Evolutionary conservation across 441 rosid species (phyloP), one percentile per base, ranked within the genome.

Genomic region (Gossypium trilobum): DNA sequence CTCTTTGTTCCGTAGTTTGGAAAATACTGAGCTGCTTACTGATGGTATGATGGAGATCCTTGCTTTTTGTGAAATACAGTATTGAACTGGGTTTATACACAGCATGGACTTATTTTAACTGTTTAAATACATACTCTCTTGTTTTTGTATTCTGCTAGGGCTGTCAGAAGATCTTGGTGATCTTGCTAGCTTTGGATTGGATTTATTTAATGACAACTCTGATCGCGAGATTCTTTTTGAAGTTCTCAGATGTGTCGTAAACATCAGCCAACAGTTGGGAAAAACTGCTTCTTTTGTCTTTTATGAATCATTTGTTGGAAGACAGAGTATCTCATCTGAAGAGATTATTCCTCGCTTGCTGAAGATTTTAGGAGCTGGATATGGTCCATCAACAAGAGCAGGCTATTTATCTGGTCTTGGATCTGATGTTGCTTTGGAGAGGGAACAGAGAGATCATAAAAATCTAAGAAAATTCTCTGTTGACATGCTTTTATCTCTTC

Each of bases 331-430:
- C 73, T 83, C 93, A 71, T 78, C 85, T 63, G 96, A 95, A 63
- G 99, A 95, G 68, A 79, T 90, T 78, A 83, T 89, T 80, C 85
- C 87, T 76, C 85, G 85, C 75, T 80, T 95, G 76, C 80, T 90
- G 79, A 93, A 91, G 83, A 86, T 90, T 80, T 82, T 95, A 57
- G 87, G 91, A 82, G 85, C 85, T 13, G 99, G 99, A 76, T 90
- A 87, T 81, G 78, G 82, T 76, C 81, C 87, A 72, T 78, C 87
- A 68, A 80, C 82, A 70, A 79, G 85, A 55, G 78, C 80, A 52
- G 77, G 77, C 59, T 79, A 80, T 54, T 73, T 77, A 61, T 77
- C 85, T 48, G 83, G 86, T 79, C 80, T 82, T 74, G 87, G 90
- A 67, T 79, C 87, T 79, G 97, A 87, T 80, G 80, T 77, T 77